These are phyloP conservation scores for Penicillium sp. DNA, from an alignment of 2,329 filamentous ascomycete species.

Conservation along the genomic window DNA sequence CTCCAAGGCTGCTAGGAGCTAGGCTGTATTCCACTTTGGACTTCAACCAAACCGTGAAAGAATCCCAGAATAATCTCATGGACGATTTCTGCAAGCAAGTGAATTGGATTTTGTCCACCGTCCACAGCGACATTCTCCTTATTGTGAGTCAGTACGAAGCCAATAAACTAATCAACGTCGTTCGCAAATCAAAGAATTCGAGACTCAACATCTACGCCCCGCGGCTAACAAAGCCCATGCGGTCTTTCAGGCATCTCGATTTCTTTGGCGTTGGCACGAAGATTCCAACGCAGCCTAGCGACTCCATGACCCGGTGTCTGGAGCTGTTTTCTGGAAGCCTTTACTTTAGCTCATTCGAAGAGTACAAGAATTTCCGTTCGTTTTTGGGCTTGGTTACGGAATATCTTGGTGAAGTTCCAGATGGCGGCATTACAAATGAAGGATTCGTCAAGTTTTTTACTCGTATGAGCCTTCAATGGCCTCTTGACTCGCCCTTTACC, in stretches of 20 bases:
- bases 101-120: conserved; percentile 52
- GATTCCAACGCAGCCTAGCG: background rate
- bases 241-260: conserved; percentile 45
- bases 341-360: conserved; percentile 53
- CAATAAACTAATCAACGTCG: conserved; percentile 45
- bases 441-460: conserved; percentile 27
- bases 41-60: conserved; percentile 7
- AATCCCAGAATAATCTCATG: conserved; percentile 36
- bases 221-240: conserved; percentile 37
- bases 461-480: conserved; percentile 24
- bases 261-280: conserved; percentile 39
- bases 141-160: conserved; percentile 62
- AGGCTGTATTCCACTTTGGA: conserved; percentile 6
- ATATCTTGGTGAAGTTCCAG: conserved; percentile 8
- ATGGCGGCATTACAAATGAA: conserved; percentile 15
- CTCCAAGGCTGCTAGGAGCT: background rate
- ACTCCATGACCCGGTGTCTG: conserved; percentile 30
- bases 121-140: conserved; percentile 36
- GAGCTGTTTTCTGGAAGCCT: conserved; percentile 67
- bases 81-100: conserved; percentile 55
- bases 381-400: conserved; percentile 43
- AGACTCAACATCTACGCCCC: conserved; percentile 53
- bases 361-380: conserved; percentile 47
- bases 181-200: conserved; percentile 38
- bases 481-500: conserved; percentile 38